Evolutionary conservation across 805 yeast species (phyloP), one percentile per base, ranked within the genome.

Genomic region (Cyberlindnera galapagoensis): DNA sequence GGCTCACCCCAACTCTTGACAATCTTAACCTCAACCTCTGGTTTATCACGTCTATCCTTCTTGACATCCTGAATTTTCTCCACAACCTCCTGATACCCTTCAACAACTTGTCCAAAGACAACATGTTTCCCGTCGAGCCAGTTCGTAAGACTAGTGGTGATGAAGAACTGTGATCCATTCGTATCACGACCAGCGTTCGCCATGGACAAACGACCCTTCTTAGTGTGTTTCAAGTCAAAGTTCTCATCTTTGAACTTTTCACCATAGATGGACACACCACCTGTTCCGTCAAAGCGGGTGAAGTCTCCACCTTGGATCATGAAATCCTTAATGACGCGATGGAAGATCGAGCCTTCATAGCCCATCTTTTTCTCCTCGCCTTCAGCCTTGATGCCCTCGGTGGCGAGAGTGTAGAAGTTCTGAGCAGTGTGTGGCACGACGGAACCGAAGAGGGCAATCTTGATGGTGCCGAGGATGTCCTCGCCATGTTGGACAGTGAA

Each of bases 271-370:
- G 94, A 81, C 46, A 67, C 66, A 10, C 96, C 94, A 17, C 94
- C 95, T 34, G 73, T 66, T 11, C 90, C 88, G 44, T 69, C 65
- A 24, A 57, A 59, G 17, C 67, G 69, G 43, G 81, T 77, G 53
- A 80, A 77, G 57, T 85, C 90, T 41, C 96, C 96, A 36, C 95
- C 94, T 62, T 84, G 94, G 46, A 87, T 70, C 80, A 84, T 76
- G 55, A 82, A 83, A 35, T 69, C 68, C 26, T 74, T 67, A 41
- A 82, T 78, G 31, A 86, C 75, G 39, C 88, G 70, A 60, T 82
- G 92, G 70, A 86, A 81, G 13, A 65, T 57, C 5, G 85, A 71
- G 40, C 68, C 69, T 46, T 66, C 62, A 63, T 80, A 84, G n/a
- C n/a, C n/a, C n/a, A n/a, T n/a, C n/a, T n/a, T n/a, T n/a, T n/a